Evolutionary conservation across 1,284 basidiomycete species (phyloP).

Genomic region (Trametes hirsuta): DNA sequence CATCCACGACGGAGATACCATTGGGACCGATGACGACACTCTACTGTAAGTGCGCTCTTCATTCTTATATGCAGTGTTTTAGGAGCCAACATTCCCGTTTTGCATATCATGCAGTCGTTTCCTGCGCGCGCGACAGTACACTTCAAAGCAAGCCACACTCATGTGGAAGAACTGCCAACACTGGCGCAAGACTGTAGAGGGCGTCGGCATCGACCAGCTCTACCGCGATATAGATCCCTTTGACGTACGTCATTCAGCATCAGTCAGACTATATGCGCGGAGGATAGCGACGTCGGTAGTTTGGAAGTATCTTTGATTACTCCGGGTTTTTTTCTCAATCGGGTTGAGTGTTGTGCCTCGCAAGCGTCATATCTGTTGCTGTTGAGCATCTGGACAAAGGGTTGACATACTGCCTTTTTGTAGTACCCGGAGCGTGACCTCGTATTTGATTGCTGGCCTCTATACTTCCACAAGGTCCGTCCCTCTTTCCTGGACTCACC

Average conservation of each 20-base stretch:
- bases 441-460: conserved; percentile 74
- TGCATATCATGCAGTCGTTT: conserved; percentile 53
- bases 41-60: conserved; percentile 43
- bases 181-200: conserved; percentile 60
- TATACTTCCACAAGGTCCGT: conserved; percentile 72
- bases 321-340: too few relatives aligned
- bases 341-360: too few relatives aligned
- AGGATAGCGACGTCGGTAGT: too few relatives aligned
- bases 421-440: conserved; percentile 70
- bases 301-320: too few relatives aligned
- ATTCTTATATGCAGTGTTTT: background rate
- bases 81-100: background rate
- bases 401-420: background rate
- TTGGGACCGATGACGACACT: conserved; percentile 67
- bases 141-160: conserved; percentile 53
- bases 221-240: conserved; percentile 61
- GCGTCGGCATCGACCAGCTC: conserved; percentile 60
- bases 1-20: conserved; percentile 60
- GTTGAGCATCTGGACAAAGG: background rate
- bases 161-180: conserved; percentile 64
- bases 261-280: background rate
- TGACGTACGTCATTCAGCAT: conserved; percentile 46
- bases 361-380: too few relatives aligned
- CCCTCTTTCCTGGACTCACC: background rate
- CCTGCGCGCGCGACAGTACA: conserved; percentile 64